These are phyloP conservation scores for Berberis vulgaris DNA, from an alignment of 164 flowering plant species.

Conservation along the genomic window DNA sequence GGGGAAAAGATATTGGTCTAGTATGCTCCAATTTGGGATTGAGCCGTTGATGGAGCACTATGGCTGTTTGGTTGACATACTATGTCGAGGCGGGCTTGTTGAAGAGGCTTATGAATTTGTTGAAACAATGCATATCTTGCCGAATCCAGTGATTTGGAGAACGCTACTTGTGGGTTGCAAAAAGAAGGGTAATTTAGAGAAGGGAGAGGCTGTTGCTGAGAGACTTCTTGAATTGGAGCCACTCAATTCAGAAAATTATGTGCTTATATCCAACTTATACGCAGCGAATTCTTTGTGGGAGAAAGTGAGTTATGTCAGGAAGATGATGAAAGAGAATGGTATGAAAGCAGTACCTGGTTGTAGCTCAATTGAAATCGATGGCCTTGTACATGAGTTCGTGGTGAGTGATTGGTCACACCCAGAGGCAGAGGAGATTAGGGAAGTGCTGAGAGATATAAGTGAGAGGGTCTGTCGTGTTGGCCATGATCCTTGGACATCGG, in stretches of 20 bases:
- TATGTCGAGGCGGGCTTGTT: constrained; percentile 29
- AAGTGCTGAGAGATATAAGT: constrained; percentile 22
- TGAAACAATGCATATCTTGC: constrained; percentile 23
- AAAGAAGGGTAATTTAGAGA: constrained; percentile 17
- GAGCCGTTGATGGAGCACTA: constrained; percentile 44
- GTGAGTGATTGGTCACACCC: constrained; percentile 38
- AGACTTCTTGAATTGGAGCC: constrained; percentile 37
- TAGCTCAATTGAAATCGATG: constrained; percentile 36
- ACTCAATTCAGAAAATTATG: constrained; percentile 31
- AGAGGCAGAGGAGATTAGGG: constrained; percentile 22
- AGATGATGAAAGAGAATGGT: constrained; percentile 34
- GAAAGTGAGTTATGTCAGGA: constrained; percentile 29
- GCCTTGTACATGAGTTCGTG: constrained; percentile 38
- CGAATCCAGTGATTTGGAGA: constrained; percentile 35
- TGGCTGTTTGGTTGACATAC: constrained; percentile 45
- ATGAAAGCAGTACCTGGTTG: constrained; percentile 32
- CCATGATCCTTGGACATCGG: constrained; percentile 28
- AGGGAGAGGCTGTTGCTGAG: constrained; percentile 25
- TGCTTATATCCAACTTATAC: constrained; percentile 32
- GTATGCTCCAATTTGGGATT: constrained; percentile 24
- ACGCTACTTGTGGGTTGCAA: constrained; percentile 34
- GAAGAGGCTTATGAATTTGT: constrained; percentile 28
- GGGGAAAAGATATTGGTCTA: constrained; percentile 27
- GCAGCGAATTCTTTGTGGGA: constrained; percentile 32
- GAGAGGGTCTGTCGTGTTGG: constrained; percentile 23